Conservation (phyloP, 768 basidiomycete genomes). For the Melanogaster broomeanus region DNA sequence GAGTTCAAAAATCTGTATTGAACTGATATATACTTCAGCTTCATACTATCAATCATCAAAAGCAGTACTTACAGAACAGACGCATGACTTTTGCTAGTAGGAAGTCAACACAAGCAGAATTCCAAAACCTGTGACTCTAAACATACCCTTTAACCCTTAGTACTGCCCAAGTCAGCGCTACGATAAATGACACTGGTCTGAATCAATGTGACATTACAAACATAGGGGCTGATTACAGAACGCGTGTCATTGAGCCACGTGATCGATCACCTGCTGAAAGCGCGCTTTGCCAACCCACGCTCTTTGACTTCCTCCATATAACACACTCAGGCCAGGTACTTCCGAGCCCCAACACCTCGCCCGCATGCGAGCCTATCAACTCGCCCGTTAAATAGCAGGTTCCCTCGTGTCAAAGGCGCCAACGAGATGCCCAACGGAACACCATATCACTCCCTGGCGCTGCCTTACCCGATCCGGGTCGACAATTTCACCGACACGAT, state of each 20-base stretch:
- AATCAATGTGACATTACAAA: no score
- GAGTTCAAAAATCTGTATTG: no score
- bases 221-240: background rate
- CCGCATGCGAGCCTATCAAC: background rate
- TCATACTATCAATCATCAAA: no score
- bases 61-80: no score
- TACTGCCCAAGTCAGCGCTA: no score
- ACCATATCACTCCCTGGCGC: slow-evolving; percentile 73
- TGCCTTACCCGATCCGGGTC: slow-evolving; percentile 82
- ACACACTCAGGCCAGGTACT: background rate
- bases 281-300: background rate
- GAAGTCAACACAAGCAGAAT: no score
- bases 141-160: no score
- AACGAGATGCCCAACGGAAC: slow-evolving; percentile 72
- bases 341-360: background rate
- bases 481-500: slow-evolving; percentile 69
- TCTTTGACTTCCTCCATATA: background rate
- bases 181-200: no score
- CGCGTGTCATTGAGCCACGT: background rate
- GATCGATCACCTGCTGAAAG: background rate
- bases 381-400: background rate
- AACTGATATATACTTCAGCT: no score
- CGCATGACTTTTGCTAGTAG: no score
- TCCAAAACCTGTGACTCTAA: no score
- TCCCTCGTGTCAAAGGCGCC: background rate